These are phyloP conservation scores for Malassezia restricta DNA, from an alignment of 1,284 basidiomycete genomes.

Conservation along the genomic window DNA sequence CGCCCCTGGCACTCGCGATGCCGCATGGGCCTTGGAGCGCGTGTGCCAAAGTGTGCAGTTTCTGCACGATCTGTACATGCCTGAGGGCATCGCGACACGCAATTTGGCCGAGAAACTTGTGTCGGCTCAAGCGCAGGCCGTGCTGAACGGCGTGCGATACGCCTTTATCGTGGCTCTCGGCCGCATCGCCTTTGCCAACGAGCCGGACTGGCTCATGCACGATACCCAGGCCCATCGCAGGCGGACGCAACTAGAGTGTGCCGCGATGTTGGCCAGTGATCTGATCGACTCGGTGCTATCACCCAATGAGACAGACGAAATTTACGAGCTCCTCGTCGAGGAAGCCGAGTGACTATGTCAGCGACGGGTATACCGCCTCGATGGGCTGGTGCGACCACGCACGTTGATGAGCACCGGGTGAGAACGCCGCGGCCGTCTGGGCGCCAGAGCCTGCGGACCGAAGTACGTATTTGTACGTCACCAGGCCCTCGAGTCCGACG, in stretches of 20 bases:
- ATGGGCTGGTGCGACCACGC: slow-evolving; percentile 7
- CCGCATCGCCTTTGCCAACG: slow-evolving; percentile 29
- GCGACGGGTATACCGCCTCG: slow-evolving; percentile 2
- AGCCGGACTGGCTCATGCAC: slow-evolving; percentile 31
- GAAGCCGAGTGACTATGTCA: background rate
- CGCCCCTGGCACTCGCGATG: background rate
- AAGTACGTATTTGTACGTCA: slow-evolving; percentile 42
- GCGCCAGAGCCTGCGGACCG: slow-evolving; percentile 13
- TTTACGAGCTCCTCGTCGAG: slow-evolving; percentile 25
- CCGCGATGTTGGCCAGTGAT: slow-evolving; percentile 28
- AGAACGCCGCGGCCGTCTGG: slow-evolving; percentile 18
- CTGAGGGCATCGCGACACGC: background rate
- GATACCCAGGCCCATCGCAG: background rate
- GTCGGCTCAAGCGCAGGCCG: slow-evolving; percentile 24
- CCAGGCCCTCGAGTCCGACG: slow-evolving; percentile 74
- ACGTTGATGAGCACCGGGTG: slow-evolving; percentile 8
- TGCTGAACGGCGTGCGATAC: slow-evolving; percentile 35
- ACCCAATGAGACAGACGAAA: slow-evolving; percentile 31
- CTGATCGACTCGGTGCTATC: slow-evolving; percentile 32
- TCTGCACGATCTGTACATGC: slow-evolving; percentile 25
- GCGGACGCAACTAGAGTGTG: slow-evolving; percentile 20
- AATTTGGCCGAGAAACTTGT: slow-evolving; percentile 23
- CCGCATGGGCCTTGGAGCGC: slow-evolving; percentile 19
- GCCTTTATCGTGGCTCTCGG: slow-evolving; percentile 29
- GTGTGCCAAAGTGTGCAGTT: slow-evolving; percentile 26